Conservation (phyloP, 352 stramenopile species). For the Pythium pyrilobum region DNA sequence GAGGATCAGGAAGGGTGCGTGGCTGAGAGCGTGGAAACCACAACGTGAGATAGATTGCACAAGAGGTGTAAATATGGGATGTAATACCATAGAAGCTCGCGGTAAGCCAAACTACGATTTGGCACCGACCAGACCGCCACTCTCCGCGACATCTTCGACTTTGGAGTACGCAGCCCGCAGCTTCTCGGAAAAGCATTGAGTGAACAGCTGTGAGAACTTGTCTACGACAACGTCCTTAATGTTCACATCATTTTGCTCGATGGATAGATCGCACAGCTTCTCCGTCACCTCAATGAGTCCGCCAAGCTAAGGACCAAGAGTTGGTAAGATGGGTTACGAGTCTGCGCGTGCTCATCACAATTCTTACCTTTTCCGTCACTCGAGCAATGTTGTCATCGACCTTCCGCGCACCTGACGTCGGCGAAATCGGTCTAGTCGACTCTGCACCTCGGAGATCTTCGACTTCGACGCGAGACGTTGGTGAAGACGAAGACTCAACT, state of each 20-base stretch:
- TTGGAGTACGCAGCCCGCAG: constrained; percentile 51
- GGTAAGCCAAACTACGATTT: too few species aligned
- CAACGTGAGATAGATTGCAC: background rate
- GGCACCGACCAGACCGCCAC: background rate
- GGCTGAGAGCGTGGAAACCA: background rate
- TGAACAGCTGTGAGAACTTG: constrained; percentile 61
- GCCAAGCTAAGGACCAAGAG: constrained; percentile 27
- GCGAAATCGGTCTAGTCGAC: constrained; percentile 28
- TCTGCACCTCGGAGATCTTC: constrained; percentile 51
- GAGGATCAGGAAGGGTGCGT: background rate
- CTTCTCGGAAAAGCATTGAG: constrained; percentile 74
- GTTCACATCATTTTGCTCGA: constrained; percentile 71
- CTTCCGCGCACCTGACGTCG: constrained; percentile 40
- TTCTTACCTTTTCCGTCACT: constrained; percentile 55
- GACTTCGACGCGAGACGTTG: constrained; percentile 31
- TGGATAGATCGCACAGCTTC: constrained; percentile 64
- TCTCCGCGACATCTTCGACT: constrained; percentile 39
- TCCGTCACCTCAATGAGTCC: constrained; percentile 56
- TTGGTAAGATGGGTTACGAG: background rate
- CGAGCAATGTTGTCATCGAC: constrained; percentile 64
- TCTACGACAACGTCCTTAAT: constrained; percentile 68
- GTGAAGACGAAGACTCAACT: constrained; percentile 2
- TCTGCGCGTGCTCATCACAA: background rate
- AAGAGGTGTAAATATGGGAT: constrained; percentile 10
- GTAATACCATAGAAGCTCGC: too few species aligned